Conservation (phyloP, 495 filamentous ascomycete genomes). For the Pseudomonodictys pantanalensis region DNA sequence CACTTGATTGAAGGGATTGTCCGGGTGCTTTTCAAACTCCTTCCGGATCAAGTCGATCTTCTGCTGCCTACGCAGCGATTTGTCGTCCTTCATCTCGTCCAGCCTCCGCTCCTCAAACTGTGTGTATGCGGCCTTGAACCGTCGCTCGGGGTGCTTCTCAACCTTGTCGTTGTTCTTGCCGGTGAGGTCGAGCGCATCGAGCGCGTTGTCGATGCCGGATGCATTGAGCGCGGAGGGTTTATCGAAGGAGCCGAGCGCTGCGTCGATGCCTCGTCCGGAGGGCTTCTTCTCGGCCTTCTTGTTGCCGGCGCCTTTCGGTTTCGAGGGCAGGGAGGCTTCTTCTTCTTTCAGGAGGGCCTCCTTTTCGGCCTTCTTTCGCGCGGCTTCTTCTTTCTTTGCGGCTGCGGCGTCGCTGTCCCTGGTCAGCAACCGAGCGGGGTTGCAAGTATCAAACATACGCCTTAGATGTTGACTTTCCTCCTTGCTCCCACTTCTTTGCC, state of each 20-base stretch:
- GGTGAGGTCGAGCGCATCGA: constrained; percentile 74
- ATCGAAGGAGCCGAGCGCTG: constrained; percentile 37
- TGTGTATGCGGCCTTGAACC: constrained; percentile 86
- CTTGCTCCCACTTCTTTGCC: constrained; percentile 77
- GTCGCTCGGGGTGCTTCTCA: constrained; percentile 79
- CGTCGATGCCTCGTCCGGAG: constrained; percentile 50
- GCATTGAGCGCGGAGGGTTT: constrained; percentile 64
- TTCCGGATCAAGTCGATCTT: constrained; percentile 73
- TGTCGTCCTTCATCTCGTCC: constrained; percentile 79
- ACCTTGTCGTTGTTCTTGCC: constrained; percentile 57
- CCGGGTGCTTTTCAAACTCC: constrained; percentile 87
- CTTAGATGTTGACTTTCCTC: constrained; percentile 76
- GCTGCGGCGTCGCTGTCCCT: constrained; percentile 71
- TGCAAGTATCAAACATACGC: constrained; percentile 58
- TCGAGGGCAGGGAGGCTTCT: constrained; percentile 61
- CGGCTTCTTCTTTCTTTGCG: constrained; percentile 79
- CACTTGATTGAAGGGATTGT: constrained; percentile 91
- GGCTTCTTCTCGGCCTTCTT: constrained; percentile 67
- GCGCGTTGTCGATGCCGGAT: constrained; percentile 83
- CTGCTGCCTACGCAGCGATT: constrained; percentile 75
- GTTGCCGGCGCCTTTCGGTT: constrained; percentile 56
- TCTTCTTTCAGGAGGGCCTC: constrained; percentile 82
- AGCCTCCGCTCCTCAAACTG: constrained; percentile 80
- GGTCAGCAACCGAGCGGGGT: background rate
- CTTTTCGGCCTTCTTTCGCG: constrained; percentile 82